A percentile compares a stretch with the other conserved stretches of the same genome.
These are phyloP conservation scores for Cucumis cinereus DNA, from an alignment of 306 rosid species.

Conservation along the genomic window DNA sequence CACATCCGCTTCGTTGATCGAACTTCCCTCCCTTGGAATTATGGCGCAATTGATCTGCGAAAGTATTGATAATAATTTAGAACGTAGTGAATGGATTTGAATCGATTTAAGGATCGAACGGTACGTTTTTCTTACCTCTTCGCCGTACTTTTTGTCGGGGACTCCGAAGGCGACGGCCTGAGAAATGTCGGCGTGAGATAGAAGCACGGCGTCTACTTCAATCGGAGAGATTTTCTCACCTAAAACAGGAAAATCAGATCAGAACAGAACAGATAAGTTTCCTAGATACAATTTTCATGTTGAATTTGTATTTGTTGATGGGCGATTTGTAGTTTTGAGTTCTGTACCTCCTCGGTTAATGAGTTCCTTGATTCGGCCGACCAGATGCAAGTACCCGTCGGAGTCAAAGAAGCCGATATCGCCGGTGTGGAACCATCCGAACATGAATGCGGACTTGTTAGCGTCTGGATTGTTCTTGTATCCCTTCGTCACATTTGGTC, in stretches of 20 bases:
- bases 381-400: slow-evolving; percentile 81
- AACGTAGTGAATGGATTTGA: background rate
- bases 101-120: background rate
- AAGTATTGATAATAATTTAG: background rate
- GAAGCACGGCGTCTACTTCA: slow-evolving; percentile 75
- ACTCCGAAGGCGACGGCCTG: slow-evolving; percentile 91
- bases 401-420: slow-evolving; percentile 69
- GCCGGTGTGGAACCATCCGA: slow-evolving; percentile 88
- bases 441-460: slow-evolving; percentile 43
- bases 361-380: slow-evolving; percentile 93
- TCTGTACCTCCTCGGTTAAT: slow-evolving; percentile 82
- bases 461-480: slow-evolving; percentile 68
- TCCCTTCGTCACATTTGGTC: slow-evolving; percentile 70
- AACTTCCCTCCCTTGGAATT: slow-evolving; percentile 58
- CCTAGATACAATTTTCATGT: background rate
- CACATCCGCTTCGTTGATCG: slow-evolving; percentile 43
- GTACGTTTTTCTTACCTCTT: slow-evolving; percentile 42
- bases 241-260: slow-evolving; percentile 13
- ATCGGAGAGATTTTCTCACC: slow-evolving; percentile 96
- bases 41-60: slow-evolving; percentile 69
- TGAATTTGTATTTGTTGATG: background rate
- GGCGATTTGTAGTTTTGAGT: background rate
- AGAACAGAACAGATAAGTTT: background rate
- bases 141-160: slow-evolving; percentile 80
- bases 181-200: slow-evolving; percentile 51